Evolutionary conservation across 2,329 filamentous ascomycete species (phyloP).

Genomic region (Exophiala dermatitidis): DNA sequence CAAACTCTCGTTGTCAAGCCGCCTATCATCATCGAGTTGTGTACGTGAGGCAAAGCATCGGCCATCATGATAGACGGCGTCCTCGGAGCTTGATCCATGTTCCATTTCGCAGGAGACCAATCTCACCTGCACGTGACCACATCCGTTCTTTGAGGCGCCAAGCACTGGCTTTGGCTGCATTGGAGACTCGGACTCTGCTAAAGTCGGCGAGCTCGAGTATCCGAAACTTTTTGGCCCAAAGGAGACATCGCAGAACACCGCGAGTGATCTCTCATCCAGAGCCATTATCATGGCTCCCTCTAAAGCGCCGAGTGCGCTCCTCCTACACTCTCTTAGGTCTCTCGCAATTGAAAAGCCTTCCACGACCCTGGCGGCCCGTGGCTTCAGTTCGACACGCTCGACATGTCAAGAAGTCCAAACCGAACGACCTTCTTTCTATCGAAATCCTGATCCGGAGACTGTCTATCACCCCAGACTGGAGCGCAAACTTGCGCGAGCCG

Average conservation of each 20-base stretch:
- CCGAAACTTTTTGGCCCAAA: constrained; percentile 4
- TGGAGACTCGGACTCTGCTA: background rate
- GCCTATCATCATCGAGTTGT: background rate
- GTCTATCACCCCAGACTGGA: constrained; percentile 60
- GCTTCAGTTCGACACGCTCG: constrained; percentile 14
- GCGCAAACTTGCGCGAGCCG: constrained; percentile 59
- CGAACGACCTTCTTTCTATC: constrained; percentile 36
- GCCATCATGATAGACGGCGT: too few relatives aligned
- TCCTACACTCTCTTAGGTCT: constrained; percentile 23
- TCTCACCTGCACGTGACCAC: background rate
- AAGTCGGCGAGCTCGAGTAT: background rate
- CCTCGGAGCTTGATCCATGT: too few relatives aligned
- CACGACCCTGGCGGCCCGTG: constrained; percentile 1
- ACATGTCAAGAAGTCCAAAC: constrained; percentile 31
- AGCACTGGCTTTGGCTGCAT: background rate
- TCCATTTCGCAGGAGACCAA: too few relatives aligned
- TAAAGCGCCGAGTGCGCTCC: constrained; percentile 22
- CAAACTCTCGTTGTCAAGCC: background rate
- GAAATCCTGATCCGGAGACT: constrained; percentile 55
- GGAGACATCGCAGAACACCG: background rate
- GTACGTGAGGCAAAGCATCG: too few relatives aligned
- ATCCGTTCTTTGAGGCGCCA: background rate
- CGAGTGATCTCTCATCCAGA: background rate
- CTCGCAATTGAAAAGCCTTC: constrained; percentile 11
- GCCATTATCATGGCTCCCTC: constrained; percentile 22